Evolutionary conservation across 2,329 filamentous ascomycete genomes (phyloP), one percentile per base, ranked within the genome.

Genomic region (Neoscytalidium dimidiatum): DNA sequence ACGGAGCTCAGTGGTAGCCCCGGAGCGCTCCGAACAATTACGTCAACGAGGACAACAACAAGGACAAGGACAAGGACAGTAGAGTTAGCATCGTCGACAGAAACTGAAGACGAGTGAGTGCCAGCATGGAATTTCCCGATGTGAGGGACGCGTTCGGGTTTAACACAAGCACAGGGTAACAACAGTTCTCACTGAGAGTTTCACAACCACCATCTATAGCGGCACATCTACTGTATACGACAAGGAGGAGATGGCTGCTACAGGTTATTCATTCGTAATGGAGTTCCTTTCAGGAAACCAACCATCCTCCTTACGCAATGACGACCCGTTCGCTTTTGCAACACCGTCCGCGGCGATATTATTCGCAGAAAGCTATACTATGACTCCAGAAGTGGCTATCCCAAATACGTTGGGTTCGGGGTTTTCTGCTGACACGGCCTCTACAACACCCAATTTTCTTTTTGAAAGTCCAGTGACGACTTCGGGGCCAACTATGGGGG

Each of bases 31-130:
- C 33, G 35, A 11, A 64, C 49, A 9, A 64, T 56, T 26, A 53
- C 19, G 17, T 33, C 28, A 28, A 64, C 51, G 8, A 64, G 62
- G 14, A 64, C 62, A 2, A 58, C 21, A 3, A 64, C 62, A 33
- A 46, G 52, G n/a, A 64, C 62, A 33, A 46, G 52, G n/a, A 64
- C 62, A 21, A 53, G 62, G 29, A 48, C 49, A 3, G 62, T 64
- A 4, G 31, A 38, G 17, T 9, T 48, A 11, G 62, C 43, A 9
- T 64, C 61, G 17, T 53, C 61, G 14, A 21, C 6, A 14, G 26
- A 17, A 7, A 8, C 14, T 21, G 46, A 44, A 4, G 35, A 48
- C 14, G 49, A 46, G 48, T 44, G 49, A 64, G 61, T 53, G 21
- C 7, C 14, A 3, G 33, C 23, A 9, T 53, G 4, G 33, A 19